Evolutionary conservation across 176 grass and related monocot genomes (phyloP), one percentile per base, ranked within the genome.

Genomic region (Oryza brachyantha): DNA sequence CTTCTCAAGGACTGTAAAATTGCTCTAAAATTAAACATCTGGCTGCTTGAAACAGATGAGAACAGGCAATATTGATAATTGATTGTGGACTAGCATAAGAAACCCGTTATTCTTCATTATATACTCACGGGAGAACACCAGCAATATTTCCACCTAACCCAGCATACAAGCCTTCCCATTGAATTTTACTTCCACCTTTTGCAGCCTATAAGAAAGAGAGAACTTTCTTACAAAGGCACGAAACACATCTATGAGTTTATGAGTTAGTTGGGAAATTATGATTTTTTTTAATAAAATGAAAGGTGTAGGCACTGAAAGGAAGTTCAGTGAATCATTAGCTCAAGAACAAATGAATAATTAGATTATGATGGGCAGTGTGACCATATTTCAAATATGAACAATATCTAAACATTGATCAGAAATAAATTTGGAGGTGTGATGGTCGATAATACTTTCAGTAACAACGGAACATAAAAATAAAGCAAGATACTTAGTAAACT

Each of bases 131-230:
- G 13, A 83, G 63, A 22, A 75, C 80, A 22, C 80, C 80, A 29
- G 61, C 80, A 74, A 83, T 61, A 50, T 83, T 83, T 57, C 80
- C 80, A 74, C 60, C 80, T 36, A 83, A 83, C 26, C 80, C 80
- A 74, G 70, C 35, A 38, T 75, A 83, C 60, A 83, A 65, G 40
- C 80, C 69, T 66, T 74, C 67, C 80, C 59, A 83, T 25, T 40
- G 29, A 54, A 83, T 83, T 75, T 75, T 74, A 71, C 70, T 74
- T 73, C 70, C 80, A 37, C 27, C 70, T 38, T 43, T 59, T 22
- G 80, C 80, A 66, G 70, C 80, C 80, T 83, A 29, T 19, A 27
- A 2, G 16, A 71, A 70, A 28, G 41, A 45, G 13, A 70, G 42
- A 67, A 39, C 17, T 64, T 55, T 55, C 50, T 55, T 21, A 55